These are phyloP conservation scores for Fusarium longipes DNA, from an alignment of 2,329 filamentous ascomycete species.

Conservation along the genomic window DNA sequence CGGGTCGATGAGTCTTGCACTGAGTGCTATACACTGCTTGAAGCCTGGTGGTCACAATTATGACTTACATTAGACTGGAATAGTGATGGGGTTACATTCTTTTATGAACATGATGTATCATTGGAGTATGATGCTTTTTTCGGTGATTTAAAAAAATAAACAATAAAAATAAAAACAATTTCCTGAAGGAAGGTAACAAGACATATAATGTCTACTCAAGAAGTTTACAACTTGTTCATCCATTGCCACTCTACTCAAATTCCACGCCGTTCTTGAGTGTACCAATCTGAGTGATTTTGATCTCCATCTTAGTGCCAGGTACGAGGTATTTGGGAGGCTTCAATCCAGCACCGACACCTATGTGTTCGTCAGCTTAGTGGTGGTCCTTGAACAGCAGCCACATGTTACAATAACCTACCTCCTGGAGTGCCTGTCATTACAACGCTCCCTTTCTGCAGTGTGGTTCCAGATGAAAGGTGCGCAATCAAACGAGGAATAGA, in stretches of 20 bases:
- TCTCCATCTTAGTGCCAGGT: constrained; percentile 55
- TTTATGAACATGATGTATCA: too few relatives aligned
- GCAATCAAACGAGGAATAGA: constrained; percentile 52
- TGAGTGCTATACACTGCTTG: too few relatives aligned
- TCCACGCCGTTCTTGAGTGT: constrained; percentile 53
- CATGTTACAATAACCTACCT: neutral
- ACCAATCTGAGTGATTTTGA: constrained; percentile 54
- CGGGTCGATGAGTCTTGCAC: too few relatives aligned
- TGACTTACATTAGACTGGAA: too few relatives aligned
- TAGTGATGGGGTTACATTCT: too few relatives aligned
- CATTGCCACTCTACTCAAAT: neutral
- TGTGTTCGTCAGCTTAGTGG: neutral
- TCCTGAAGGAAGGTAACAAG: too few relatives aligned
- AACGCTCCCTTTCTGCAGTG: constrained; percentile 55
- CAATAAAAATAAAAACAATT: too few relatives aligned
- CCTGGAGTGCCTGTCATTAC: constrained; percentile 60
- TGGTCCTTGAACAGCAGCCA: accelerated
- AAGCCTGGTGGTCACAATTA: too few relatives aligned
- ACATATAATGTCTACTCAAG: too few relatives aligned
- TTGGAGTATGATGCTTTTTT: too few relatives aligned
- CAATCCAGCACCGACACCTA: constrained; percentile 59
- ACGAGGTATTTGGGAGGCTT: constrained; percentile 53
- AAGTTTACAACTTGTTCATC: too few relatives aligned
- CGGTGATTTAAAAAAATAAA: too few relatives aligned
- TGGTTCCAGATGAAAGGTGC: constrained; percentile 56